A percentile compares a stretch with the other conserved stretches of the same genome.
phyloP scores from a whole-genome alignment of 208 protist species.

The Trypanosoma congolense region DNA sequence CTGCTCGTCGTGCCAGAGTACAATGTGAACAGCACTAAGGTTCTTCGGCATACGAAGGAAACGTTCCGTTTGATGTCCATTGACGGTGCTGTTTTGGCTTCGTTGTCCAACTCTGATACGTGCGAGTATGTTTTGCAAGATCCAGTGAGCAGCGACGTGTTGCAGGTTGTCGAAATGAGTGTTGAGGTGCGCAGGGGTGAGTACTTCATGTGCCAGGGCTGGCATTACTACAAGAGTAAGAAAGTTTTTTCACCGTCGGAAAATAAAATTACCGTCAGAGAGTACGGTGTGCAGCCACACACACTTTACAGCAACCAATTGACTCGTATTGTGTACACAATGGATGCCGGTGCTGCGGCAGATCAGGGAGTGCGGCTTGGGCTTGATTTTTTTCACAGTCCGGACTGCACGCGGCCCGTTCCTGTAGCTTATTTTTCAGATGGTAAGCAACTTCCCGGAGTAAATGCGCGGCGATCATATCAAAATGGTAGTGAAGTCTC shows the following conservation, averaged over 20 bases:
- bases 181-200: conserved; percentile 37
- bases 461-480: background rate
- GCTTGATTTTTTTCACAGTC: conserved; percentile 18
- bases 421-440: background rate
- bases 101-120: conserved; percentile 29
- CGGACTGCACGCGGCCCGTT: conserved; percentile 23
- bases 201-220: conserved; percentile 55
- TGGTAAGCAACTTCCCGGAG: conserved; percentile 16
- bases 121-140: conserved; percentile 41
- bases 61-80: conserved; percentile 13
- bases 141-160: conserved; percentile 7
- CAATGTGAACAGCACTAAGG: conserved; percentile 22
- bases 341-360: conserved; percentile 26
- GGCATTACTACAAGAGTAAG: conserved; percentile 17
- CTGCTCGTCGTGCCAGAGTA: conserved; percentile 27
- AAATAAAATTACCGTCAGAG: conserved; percentile 27
- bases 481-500: conserved; percentile 19
- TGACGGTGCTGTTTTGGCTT: conserved; percentile 18
- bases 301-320: conserved; percentile 40
- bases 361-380: background rate
- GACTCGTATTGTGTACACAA: conserved; percentile 45
- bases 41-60: conserved; percentile 38
- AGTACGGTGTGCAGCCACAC: conserved; percentile 64
- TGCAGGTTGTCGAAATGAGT: conserved; percentile 22
- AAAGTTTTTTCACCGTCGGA: conserved; percentile 43